These are phyloP conservation scores for Endoconidiophora polonica DNA, from an alignment of 2,329 filamentous ascomycete species.

Conservation along the genomic window DNA sequence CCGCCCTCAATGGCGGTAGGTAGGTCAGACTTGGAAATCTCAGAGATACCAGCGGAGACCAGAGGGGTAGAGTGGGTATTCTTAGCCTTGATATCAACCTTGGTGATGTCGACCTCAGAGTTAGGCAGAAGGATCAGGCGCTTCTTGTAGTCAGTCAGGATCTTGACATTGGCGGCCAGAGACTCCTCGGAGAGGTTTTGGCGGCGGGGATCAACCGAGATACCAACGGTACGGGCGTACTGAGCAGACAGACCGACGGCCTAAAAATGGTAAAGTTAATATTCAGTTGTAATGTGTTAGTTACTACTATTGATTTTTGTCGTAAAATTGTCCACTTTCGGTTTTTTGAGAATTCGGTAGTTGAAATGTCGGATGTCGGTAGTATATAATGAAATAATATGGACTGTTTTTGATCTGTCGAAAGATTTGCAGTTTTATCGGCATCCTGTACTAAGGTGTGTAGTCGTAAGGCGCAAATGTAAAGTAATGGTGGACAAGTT, in stretches of 20 bases:
- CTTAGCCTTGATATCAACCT: conserved; percentile 36
- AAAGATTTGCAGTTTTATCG: too few relatives aligned
- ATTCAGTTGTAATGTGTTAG: conserved; percentile 19
- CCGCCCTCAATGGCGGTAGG: conserved; percentile 60
- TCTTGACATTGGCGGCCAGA: conserved; percentile 84
- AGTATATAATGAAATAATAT: background rate
- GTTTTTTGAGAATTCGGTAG: background rate
- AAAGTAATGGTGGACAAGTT: background rate
- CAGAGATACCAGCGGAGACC: conserved; percentile 51
- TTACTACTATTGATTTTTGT: too few relatives aligned
- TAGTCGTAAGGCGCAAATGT: too few relatives aligned
- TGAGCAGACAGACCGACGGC: conserved; percentile 91
- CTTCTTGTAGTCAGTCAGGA: conserved; percentile 93
- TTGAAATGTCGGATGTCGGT: background rate
- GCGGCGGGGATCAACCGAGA: conserved; percentile 89
- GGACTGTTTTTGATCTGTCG: too few relatives aligned
- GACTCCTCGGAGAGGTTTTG: conserved; percentile 95
- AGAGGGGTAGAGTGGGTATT: conserved; percentile 47
- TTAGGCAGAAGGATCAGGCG: conserved; percentile 94
- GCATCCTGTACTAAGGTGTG: too few relatives aligned
- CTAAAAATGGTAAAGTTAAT: conserved; percentile 30
- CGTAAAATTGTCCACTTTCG: background rate
- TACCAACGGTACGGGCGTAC: conserved; percentile 89
- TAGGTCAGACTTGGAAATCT: conserved; percentile 71
- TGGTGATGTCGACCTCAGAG: conserved; percentile 55